phyloP scores from a whole-genome alignment of 2,329 filamentous ascomycete species.

The Dactylella cylindrospora region DNA sequence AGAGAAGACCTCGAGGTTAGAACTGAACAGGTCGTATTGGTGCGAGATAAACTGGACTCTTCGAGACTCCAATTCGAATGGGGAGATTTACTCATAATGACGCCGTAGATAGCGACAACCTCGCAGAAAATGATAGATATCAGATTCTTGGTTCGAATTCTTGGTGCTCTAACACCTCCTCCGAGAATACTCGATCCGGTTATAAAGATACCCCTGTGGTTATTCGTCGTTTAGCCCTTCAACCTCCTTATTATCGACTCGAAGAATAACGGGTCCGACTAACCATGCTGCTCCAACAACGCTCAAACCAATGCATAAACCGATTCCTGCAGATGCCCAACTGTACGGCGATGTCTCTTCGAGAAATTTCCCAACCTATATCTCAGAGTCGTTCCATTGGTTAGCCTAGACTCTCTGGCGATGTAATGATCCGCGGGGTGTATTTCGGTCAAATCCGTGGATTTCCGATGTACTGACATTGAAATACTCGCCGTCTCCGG shows the following conservation, averaged over 20 bases:
- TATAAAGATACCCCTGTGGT: conserved; percentile 90
- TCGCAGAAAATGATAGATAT: conserved; percentile 99
- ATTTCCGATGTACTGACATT: conserved; percentile 64
- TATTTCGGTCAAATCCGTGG: background rate
- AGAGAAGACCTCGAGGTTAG: background rate
- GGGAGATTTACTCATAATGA: conserved; percentile 74
- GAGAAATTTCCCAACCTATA: conserved; percentile 85
- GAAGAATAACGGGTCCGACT: conserved; percentile 47
- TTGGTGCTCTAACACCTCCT: conserved; percentile 91
- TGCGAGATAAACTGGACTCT: too few relatives aligned
- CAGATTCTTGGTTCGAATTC: conserved; percentile 98
- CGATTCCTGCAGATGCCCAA: conserved; percentile 89
- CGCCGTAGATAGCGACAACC: conserved; percentile 98
- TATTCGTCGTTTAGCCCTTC: conserved; percentile 12
- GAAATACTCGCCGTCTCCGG: conserved; percentile 91
- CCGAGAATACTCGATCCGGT: conserved; percentile 97
- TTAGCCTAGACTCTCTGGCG: conserved; percentile 2
- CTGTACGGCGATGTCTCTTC: conserved; percentile 91
- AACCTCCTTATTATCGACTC: too few relatives aligned
- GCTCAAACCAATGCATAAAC: conserved; percentile 90
- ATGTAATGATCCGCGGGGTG: background rate
- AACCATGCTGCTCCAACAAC: conserved; percentile 98
- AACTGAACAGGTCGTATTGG: background rate
- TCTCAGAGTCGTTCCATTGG: conserved; percentile 47
- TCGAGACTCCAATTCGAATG: background rate